Percentiles rank a stretch among this genome's conserved stretches.
Evolutionary conservation across 192 early-diverging fungal genomes (phyloP).

Genomic region (Phycomyces blakesleeanus): DNA sequence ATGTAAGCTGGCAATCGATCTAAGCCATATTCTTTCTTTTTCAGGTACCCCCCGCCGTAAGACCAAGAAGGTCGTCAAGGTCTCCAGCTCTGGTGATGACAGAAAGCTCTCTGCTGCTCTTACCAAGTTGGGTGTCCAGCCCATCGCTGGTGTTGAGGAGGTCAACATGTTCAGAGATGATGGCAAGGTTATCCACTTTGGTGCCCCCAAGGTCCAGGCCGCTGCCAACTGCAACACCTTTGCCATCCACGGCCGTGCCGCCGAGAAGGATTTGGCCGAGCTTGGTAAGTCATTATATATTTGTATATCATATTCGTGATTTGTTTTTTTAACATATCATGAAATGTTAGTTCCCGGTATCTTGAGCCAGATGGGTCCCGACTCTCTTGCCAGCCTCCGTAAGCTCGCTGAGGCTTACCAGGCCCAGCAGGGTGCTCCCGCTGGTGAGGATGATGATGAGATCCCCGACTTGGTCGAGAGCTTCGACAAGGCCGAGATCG

Average conservation of each 20-base stretch:
- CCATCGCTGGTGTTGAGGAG: conserved; percentile 85
- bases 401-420: conserved; percentile 87
- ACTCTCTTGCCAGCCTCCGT: conserved; percentile 82
- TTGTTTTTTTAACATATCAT: background rate
- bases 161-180: conserved; percentile 99
- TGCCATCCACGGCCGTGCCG: conserved; percentile 81
- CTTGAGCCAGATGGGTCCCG: conserved; percentile 83
- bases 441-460: conserved; percentile 76
- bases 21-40: background rate
- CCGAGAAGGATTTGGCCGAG: conserved; percentile 84
- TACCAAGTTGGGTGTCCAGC: conserved; percentile 89
- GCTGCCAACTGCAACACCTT: conserved; percentile 89
- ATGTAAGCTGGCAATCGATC: background rate
- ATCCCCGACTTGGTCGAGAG: conserved; percentile 90
- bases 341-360: conserved; percentile 56
- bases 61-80: conserved; percentile 64
- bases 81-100: conserved; percentile 73
- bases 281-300: conserved; percentile 37
- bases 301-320: conserved; percentile 12
- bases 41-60: conserved; percentile 96
- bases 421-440: conserved; percentile 44
- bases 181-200: conserved; percentile 91
- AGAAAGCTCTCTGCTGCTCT: conserved; percentile 89
- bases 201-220: conserved; percentile 79
- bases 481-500: conserved; percentile 51